Evolutionary conservation across 768 basidiomycete species (phyloP).

Genomic region (Hygrocybe punicea): DNA sequence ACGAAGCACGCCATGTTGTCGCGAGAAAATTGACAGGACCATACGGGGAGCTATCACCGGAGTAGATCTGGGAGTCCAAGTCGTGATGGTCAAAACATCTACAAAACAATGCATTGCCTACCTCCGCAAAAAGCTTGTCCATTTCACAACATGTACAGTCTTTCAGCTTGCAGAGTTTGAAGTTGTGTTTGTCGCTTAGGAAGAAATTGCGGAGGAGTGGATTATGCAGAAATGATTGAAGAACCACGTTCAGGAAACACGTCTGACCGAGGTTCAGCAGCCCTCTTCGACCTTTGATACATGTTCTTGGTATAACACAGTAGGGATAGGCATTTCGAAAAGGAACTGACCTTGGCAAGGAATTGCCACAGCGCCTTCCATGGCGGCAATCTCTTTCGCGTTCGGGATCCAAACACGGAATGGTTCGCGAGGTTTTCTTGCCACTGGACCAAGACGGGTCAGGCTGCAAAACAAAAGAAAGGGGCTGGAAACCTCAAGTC

Average conservation of each 20-base stretch:
- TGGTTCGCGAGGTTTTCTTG: constrained; percentile 35
- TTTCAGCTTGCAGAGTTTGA: constrained; percentile 58
- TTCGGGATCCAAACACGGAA: constrained; percentile 41
- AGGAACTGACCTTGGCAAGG: constrained; percentile 67
- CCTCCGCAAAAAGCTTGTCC: constrained; percentile 81
- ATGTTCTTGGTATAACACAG: neutral
- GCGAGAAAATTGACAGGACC: constrained; percentile 82
- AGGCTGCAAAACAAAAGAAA: neutral
- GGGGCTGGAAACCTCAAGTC: neutral
- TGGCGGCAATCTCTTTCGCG: constrained; percentile 38
- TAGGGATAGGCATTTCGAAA: neutral
- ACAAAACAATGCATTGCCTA: constrained; percentile 21
- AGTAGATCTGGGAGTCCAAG: constrained; percentile 45
- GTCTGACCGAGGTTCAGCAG: constrained; percentile 88
- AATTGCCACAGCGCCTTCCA: constrained; percentile 50
- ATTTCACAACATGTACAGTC: constrained; percentile 91
- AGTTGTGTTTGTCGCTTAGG: constrained; percentile 86
- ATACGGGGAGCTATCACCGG: constrained; percentile 56
- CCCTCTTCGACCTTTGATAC: constrained; percentile 64
- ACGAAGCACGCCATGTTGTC: constrained; percentile 76
- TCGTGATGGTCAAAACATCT: constrained; percentile 1
- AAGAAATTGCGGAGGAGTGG: constrained; percentile 87
- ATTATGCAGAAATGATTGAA: constrained; percentile 88
- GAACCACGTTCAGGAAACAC: constrained; percentile 88
- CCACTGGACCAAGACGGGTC: constrained; percentile 24